Evolutionary conservation across 2,329 filamentous ascomycete species (phyloP).

Genomic region (Verticillium tricorpus): DNA sequence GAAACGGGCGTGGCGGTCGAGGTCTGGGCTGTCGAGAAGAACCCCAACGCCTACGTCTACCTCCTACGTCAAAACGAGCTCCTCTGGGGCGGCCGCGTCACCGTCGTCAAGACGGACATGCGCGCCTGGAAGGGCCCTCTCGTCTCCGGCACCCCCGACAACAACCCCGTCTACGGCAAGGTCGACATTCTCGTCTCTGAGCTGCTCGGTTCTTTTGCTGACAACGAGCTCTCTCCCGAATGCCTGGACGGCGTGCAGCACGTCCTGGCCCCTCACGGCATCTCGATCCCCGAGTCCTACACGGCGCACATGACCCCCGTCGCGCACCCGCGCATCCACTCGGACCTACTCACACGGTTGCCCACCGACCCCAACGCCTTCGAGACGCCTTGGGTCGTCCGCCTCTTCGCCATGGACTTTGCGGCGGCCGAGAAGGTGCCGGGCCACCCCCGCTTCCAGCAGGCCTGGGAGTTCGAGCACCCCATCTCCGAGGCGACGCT

Average conservation of each 20-base stretch:
- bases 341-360: conserved; percentile 66
- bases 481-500: conserved; percentile 61
- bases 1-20: conserved; percentile 73
- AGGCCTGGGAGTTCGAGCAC: conserved; percentile 77
- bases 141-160: conserved; percentile 34
- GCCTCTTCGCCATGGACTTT: conserved; percentile 85
- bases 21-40: conserved; percentile 94
- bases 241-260: conserved; percentile 94
- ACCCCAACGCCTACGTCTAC: conserved; percentile 94
- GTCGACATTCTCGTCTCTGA: conserved; percentile 95
- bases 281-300: conserved; percentile 91
- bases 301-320: conserved; percentile 93
- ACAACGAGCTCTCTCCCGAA: conserved; percentile 95
- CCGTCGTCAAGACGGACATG: conserved; percentile 95
- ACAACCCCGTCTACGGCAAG: conserved; percentile 50
- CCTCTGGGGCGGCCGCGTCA: conserved; percentile 77
- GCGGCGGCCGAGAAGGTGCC: conserved; percentile 59
- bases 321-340: conserved; percentile 77
- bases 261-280: conserved; percentile 75
- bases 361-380: conserved; percentile 66
- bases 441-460: conserved; percentile 61
- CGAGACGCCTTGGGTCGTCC: conserved; percentile 91
- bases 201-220: conserved; percentile 88
- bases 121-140: conserved; percentile 86
- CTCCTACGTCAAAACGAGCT: conserved; percentile 80